Evolutionary conservation across 257 asterid genomes (phyloP).

Genomic region (Phtheirospermum japonicum): DNA sequence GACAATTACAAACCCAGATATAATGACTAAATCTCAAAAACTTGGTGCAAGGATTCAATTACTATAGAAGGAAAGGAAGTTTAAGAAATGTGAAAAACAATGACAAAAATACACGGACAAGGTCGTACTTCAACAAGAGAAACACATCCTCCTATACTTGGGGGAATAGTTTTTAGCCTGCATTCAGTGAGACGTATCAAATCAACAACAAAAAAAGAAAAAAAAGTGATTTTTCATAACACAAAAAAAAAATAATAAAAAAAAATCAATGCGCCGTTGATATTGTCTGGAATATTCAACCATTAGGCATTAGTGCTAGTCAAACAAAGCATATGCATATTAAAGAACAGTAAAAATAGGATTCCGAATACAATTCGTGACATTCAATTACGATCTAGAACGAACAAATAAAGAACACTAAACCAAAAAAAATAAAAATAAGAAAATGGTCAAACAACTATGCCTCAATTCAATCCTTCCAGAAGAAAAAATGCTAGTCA

Average conservation of each 20-base stretch:
- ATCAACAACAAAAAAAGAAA: no score
- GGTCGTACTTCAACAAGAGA: slow-evolving; percentile 76
- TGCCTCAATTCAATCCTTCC: slow-evolving; percentile 7
- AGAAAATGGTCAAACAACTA: slow-evolving; percentile 18
- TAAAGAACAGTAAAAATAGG: slow-evolving; percentile 7
- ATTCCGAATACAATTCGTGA: slow-evolving; percentile 10
- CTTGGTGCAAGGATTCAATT: neutral
- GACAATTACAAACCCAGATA: slow-evolving; percentile 14
- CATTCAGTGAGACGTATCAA: slow-evolving; percentile 31
- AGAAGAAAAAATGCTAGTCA: slow-evolving; percentile 20
- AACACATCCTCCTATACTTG: slow-evolving; percentile 59
- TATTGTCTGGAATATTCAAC: slow-evolving; percentile 15
- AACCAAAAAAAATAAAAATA: neutral
- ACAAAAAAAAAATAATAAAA: neutral
- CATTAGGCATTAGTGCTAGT: slow-evolving; percentile 1
- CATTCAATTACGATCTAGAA: neutral
- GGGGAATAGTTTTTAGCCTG: slow-evolving; percentile 69
- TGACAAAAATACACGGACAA: neutral
- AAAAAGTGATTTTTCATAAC: slow-evolving; percentile 4
- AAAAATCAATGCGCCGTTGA: slow-evolving; percentile 6
- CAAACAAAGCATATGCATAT: slow-evolving; percentile 9
- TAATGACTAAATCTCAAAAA: slow-evolving; percentile 17
- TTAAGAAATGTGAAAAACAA: slow-evolving; percentile 12
- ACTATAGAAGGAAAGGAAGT: neutral
- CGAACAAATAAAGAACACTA: neutral